phyloP scores from a whole-genome alignment of 345 rosid species.

The rapeseed (Brassica napus) region DNA sequence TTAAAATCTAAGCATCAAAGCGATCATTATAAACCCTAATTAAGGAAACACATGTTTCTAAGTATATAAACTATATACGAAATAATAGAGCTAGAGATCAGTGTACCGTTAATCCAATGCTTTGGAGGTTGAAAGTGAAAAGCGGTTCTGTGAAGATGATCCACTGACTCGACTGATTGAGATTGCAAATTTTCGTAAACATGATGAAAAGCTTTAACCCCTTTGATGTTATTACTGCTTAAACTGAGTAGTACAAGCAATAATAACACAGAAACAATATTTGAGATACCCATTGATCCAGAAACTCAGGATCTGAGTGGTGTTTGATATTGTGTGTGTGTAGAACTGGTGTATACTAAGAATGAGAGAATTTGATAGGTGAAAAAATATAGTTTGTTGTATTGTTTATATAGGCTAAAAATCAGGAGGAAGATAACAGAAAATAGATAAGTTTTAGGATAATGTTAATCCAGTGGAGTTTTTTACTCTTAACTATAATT shows the following conservation, averaged over 20 bases:
- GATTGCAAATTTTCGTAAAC: slow-evolving; percentile 50
- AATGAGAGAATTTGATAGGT: slow-evolving; percentile 22
- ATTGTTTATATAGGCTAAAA: slow-evolving; percentile 21
- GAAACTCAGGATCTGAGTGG: neutral
- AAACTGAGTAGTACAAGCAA: slow-evolving; percentile 22
- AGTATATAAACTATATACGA: neutral
- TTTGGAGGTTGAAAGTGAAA: slow-evolving; percentile 84
- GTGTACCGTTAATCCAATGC: slow-evolving; percentile 86
- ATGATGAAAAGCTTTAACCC: slow-evolving; percentile 45
- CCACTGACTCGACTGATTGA: slow-evolving; percentile 34
- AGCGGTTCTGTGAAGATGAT: slow-evolving; percentile 53
- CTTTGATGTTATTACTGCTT: slow-evolving; percentile 41
- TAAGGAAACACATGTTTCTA: neutral
- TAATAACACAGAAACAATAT: neutral
- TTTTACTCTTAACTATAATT: slow-evolving; percentile 22
- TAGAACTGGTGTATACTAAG: neutral
- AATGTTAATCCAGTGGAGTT: slow-evolving; percentile 25
- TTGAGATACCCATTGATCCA: slow-evolving; percentile 22
- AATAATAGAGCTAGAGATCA: neutral
- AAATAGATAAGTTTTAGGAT: slow-evolving; percentile 10
- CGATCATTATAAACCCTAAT: neutral
- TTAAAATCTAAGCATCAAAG: neutral
- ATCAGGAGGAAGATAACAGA: slow-evolving; percentile 17
- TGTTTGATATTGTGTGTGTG: neutral
- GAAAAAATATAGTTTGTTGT: neutral